phyloP scores from a whole-genome alignment of 1,284 basidiomycete genomes.

The Trametes pubescens region DNA sequence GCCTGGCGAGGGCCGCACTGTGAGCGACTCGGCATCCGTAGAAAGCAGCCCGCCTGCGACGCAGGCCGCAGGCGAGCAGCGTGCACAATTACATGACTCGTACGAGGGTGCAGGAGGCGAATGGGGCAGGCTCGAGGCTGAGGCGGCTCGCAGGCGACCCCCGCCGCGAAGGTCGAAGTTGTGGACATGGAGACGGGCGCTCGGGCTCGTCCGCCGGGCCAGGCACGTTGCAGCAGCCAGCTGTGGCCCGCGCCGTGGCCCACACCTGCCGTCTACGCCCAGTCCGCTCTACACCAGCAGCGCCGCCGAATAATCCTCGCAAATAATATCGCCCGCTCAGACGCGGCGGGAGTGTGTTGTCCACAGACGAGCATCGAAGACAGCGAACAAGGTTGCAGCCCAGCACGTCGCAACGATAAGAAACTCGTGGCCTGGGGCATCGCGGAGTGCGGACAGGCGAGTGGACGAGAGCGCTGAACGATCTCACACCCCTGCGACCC shows the following conservation, averaged over 20 bases:
- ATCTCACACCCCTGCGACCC: slow-evolving; percentile 30
- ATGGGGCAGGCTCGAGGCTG: neutral
- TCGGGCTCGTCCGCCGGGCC: neutral
- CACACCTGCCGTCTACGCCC: neutral
- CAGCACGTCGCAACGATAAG: slow-evolving; percentile 19
- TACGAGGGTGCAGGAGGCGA: slow-evolving; percentile 6
- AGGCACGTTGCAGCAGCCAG: neutral
- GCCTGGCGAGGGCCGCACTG: slow-evolving; percentile 25
- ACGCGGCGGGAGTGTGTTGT: neutral
- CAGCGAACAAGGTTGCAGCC: slow-evolving; percentile 19
- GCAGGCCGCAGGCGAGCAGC: slow-evolving; percentile 20
- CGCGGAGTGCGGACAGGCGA: slow-evolving; percentile 32
- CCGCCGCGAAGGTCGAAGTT: neutral
- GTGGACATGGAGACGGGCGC: slow-evolving; percentile 1
- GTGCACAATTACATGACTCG: slow-evolving; percentile 19
- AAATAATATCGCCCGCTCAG: neutral
- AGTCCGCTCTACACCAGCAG: neutral
- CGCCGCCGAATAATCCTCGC: slow-evolving; percentile 3
- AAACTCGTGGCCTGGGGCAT: slow-evolving; percentile 18
- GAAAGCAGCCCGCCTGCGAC: slow-evolving; percentile 5
- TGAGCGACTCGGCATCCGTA: slow-evolving; percentile 13
- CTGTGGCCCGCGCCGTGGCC: neutral
- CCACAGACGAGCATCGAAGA: slow-evolving; percentile 1
- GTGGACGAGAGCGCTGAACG: slow-evolving; percentile 21
- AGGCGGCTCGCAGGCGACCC: neutral